Evolutionary conservation across 1,139 yeast species (phyloP), one percentile per base, ranked within the genome.

Genomic region (Debaryomycetaceae sp.): DNA sequence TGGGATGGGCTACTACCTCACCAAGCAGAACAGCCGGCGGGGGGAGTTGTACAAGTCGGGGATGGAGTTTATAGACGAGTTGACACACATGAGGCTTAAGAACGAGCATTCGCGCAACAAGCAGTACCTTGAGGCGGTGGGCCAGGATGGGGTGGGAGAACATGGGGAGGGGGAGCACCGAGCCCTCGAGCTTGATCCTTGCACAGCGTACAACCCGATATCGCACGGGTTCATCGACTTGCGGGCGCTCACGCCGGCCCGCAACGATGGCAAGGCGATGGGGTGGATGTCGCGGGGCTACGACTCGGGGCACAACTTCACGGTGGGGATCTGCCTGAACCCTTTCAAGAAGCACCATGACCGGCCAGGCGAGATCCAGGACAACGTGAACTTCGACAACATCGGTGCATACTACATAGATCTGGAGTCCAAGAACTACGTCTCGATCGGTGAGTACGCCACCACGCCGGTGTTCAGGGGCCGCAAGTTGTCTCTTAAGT

Each of bases 321-420:
- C 96, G 0, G 55, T 90, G 37, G 93, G 95, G 7, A 72, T 90
- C 4, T 90, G 97, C 57, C 80, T 90, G 6, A 71, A 83, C 7
- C 87, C 88, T 1, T 66, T 81, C 58, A 73, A 73, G 47, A 63
- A 63, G 42, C 45, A 58, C 13, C 63, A 63, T 9, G 72, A 71
- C 39, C 54, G 50, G 14, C 41, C 46, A 6, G 49, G 56, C 7
- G 70, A 66, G 42, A 64, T 75, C 30, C 54, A 64, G 33, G 78
- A 72, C 45, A 66, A 71, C 33, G 53, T 68, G 24, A 80, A 83
- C 53, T 66, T 74, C 5, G 67, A 81, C 9, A 64, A 65, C 38
- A 80, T 85, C 34, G 93, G 95, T 8, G 96, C 84, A 0, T 85
- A 66, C 58, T 89, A 83, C 60, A 70, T 76, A 8, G 87, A 83